These are phyloP conservation scores for Aureobasidium vineae DNA, from an alignment of 2,329 filamentous ascomycete species.

Conservation along the genomic window DNA sequence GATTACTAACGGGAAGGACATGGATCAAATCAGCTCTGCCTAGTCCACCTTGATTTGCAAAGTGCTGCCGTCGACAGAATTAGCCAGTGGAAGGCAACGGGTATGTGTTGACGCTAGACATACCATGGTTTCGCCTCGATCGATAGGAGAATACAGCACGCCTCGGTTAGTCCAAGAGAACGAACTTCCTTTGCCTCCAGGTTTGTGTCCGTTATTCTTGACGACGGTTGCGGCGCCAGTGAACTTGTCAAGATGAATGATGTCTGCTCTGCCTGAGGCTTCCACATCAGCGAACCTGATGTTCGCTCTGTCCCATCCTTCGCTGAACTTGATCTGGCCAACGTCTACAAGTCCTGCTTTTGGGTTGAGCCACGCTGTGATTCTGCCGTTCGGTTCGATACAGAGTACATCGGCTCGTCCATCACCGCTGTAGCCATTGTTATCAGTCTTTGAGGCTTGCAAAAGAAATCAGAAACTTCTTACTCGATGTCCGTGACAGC, in stretches of 20 bases:
- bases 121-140: neutral
- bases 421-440: neutral
- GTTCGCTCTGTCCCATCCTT: slow-evolving; percentile 26
- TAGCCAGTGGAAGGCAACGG: neutral
- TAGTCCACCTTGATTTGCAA: neutral
- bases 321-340: slow-evolving; percentile 26
- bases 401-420: neutral
- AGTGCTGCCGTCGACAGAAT: neutral
- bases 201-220: neutral
- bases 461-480: neutral
- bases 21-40: neutral
- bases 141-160: neutral
- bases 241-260: neutral
- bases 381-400: neutral
- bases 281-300: slow-evolving; percentile 29
- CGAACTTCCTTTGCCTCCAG: neutral
- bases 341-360: slow-evolving; percentile 20
- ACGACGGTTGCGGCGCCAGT: neutral
- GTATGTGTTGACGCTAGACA: neutral
- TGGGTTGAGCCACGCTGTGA: slow-evolving; percentile 25
- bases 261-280: slow-evolving; percentile 26
- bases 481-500: neutral
- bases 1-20: neutral
- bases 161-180: neutral
- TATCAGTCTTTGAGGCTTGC: no score